phyloP scores from a whole-genome alignment of 768 basidiomycete genomes.

The Pleurotus tuber-regium region DNA sequence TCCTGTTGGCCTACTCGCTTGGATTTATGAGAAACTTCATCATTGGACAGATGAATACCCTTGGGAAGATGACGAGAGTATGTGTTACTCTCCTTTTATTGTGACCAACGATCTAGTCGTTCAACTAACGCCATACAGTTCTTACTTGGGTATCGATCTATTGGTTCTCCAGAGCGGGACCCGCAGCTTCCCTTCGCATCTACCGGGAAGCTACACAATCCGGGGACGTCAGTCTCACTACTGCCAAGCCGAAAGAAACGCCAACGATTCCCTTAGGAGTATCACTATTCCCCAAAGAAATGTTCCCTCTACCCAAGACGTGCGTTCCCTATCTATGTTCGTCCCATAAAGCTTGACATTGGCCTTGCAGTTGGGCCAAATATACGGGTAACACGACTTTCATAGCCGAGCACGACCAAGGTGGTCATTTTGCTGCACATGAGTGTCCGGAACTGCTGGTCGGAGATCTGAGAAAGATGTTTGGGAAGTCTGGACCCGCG shows the following conservation, averaged over 20 bases:
- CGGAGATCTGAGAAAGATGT: constrained; percentile 42
- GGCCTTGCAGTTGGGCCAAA: constrained; percentile 19
- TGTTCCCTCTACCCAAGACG: constrained; percentile 29
- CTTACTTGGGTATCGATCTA: constrained; percentile 63
- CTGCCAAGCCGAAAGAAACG: neutral
- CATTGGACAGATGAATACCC: constrained; percentile 50
- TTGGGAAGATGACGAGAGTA: constrained; percentile 43
- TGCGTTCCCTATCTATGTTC: too few species aligned
- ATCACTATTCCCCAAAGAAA: constrained; percentile 25
- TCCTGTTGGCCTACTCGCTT: constrained; percentile 38
- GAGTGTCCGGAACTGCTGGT: constrained; percentile 39
- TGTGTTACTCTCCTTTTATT: too few species aligned
- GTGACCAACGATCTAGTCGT: too few species aligned
- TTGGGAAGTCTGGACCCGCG: constrained; percentile 37
- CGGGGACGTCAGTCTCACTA: constrained; percentile 4
- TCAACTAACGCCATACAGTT: too few species aligned
- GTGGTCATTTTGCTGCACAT: constrained; percentile 46
- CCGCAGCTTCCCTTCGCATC: constrained; percentile 53
- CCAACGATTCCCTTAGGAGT: constrained; percentile 5
- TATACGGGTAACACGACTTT: constrained; percentile 17
- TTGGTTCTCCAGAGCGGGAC: constrained; percentile 57
- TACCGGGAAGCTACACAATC: constrained; percentile 45
- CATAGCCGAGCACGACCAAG: constrained; percentile 33
- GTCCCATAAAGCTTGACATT: too few species aligned
- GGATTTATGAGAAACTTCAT: constrained; percentile 50